Base-by-base conservation (phyloP, 1,284 basidiomycete species). In the Porogramme epimiltina region DNA sequence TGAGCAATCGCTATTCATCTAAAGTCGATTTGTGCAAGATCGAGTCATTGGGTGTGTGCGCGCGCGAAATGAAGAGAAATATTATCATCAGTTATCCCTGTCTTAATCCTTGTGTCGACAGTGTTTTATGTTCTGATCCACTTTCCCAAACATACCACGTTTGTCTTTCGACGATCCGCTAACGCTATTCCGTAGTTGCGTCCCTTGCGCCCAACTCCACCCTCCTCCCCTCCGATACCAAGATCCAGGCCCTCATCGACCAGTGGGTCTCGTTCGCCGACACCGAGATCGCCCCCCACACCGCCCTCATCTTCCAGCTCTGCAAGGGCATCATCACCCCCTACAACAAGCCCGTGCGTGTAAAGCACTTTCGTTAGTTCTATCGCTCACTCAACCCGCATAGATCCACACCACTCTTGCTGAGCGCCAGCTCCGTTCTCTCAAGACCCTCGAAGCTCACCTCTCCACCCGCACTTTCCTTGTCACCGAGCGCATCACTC, bases 401-500 rank as follows among this genome's bases (percentile, higher is more conserved):
- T 18, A 92, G 89, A 69, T 80, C 56, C 85, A 89, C 70, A 79
- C 66, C 49, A 55, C 58, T 44, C 64, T 82, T 54, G 63, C 73
- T 23, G 85, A 89, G 47, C 78, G 77, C 43, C 75, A 82, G 58
- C 62, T 71, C 38, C 82, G 81, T 53, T 70, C 79, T 23, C 76
- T 93, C 46, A 75, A 73, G 49, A 84, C 81, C 60, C 78, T 98
- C 58, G 84, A 98, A 67, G 71, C 76, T 45, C 80, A 91, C 75
- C 85, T 98, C 66, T 71, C 80, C 52, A 79, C 82, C 56, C 85
- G 84, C 67, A 99, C 96, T 49, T 98, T 88, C 84, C 82, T 98
- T 64, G 94, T 95, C 51, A 89, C 88, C 65, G 93, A 98, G 72
- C 92, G 95, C 64, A 87, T 98, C 79, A 93, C 95, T 55, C 80